phyloP scores from a whole-genome alignment of 2,329 filamentous ascomycete species.

The Phialophora chinensis region DNA sequence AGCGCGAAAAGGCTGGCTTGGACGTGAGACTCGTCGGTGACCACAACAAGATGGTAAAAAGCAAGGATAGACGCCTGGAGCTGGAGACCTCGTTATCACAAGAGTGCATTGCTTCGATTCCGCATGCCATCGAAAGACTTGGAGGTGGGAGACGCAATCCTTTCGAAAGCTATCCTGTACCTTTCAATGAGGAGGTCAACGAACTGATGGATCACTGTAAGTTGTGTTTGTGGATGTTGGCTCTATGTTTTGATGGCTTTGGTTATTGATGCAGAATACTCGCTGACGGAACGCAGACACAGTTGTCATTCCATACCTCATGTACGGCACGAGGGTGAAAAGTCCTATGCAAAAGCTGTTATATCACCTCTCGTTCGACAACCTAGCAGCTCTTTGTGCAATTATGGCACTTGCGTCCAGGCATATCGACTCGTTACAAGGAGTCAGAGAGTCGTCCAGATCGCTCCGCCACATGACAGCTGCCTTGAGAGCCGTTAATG shows the following conservation, averaged over 20 bases:
- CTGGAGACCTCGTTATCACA: neutral
- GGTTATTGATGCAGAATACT: neutral
- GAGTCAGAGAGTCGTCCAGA: neutral
- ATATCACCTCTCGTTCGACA: conserved; percentile 1
- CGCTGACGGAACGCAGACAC: conserved; percentile 9
- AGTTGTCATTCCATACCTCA: conserved; percentile 1
- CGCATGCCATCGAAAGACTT: conserved; percentile 4
- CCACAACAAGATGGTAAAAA: neutral
- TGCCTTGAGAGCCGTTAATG: conserved; percentile 2
- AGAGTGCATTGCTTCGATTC: neutral
- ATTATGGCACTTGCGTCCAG: conserved; percentile 5
- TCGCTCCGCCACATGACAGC: conserved; percentile 7
- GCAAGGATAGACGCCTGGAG: neutral
- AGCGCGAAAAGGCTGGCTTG: neutral
- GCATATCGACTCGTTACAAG: conserved; percentile 12
- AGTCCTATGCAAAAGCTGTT: conserved; percentile 5
- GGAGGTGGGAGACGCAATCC: conserved; percentile 2
- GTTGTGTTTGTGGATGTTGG: neutral
- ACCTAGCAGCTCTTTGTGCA: neutral
- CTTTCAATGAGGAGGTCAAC: neutral
- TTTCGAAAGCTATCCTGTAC: conserved; percentile 5
- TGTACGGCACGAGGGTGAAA: conserved; percentile 5
- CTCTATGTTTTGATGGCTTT: neutral
- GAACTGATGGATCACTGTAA: conserved; percentile 9
- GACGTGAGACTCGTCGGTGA: neutral